These are phyloP conservation scores for Rhododendron henanense DNA, from an alignment of 148 eudicot genomes.

Conservation along the genomic window DNA sequence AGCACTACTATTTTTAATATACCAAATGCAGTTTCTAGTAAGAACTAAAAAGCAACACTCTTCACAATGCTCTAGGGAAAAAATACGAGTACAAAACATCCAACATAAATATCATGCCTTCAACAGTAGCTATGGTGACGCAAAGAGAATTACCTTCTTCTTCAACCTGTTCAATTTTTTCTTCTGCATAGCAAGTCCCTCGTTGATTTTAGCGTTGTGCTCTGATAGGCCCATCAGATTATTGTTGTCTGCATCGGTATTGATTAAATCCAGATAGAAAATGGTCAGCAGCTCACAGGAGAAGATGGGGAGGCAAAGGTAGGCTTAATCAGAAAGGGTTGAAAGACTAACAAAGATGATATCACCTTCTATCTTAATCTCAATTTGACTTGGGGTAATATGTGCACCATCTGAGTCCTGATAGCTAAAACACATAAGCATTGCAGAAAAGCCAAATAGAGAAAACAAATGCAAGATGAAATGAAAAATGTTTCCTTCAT, in stretches of 20 bases:
- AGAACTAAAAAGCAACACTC: no score
- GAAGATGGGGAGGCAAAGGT: not conserved
- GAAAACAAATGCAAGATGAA: not conserved
- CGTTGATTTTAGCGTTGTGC: conserved; percentile 39
- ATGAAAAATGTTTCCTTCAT: conserved; percentile 3
- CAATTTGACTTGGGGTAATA: conserved; percentile 27
- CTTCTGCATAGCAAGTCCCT: conserved; percentile 52
- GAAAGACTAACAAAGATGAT: not conserved
- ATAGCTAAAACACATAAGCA: conserved; percentile 17
- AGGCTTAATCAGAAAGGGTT: conserved; percentile 1
- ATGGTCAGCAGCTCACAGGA: not conserved
- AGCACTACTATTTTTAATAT: no score
- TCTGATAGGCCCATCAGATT: conserved; percentile 29
- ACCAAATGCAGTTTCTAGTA: no score
- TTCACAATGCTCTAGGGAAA: no score
- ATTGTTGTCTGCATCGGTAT: conserved; percentile 36
- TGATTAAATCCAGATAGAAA: not conserved
- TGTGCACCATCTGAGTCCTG: conserved; percentile 51
- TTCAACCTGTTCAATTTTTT: conserved; percentile 56
- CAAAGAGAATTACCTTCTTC: conserved; percentile 51
- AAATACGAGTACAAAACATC: no score
- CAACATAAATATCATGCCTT: no score
- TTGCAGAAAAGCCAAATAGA: not conserved
- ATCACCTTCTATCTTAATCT: conserved; percentile 48
- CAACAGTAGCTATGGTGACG: not conserved